Evolutionary conservation across 306 rosid species (phyloP).

Genomic region (Carpinus viminea): DNA sequence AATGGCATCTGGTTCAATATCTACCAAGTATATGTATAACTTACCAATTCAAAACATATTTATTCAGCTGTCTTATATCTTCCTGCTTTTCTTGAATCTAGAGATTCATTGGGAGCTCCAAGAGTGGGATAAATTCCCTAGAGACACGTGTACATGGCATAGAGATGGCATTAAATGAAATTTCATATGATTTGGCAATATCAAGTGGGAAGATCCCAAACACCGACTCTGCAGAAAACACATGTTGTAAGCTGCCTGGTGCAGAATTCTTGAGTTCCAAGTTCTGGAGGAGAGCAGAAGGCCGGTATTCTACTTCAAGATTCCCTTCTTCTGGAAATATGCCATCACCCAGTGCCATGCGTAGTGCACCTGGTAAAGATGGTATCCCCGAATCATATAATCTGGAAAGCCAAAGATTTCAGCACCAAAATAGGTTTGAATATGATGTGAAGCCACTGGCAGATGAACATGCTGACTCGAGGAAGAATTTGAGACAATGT

Average conservation of each 20-base stretch:
- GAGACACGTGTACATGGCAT: conserved; percentile 91
- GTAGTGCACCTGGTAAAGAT: conserved; percentile 40
- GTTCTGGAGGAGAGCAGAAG: conserved; percentile 85
- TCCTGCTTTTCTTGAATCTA: conserved; percentile 32
- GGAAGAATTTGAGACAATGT: conserved; percentile 34
- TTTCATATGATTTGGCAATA: conserved; percentile 79
- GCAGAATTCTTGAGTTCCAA: conserved; percentile 89
- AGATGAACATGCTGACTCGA: conserved; percentile 38
- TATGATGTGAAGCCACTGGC: conserved; percentile 39
- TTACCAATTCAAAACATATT: background rate
- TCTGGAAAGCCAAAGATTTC: conserved; percentile 48
- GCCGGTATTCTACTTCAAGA: conserved; percentile 58
- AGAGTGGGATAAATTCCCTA: conserved; percentile 77
- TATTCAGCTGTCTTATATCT: conserved; percentile 30
- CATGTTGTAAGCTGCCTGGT: conserved; percentile 92
- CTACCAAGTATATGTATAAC: no score
- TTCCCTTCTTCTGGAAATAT: conserved; percentile 49
- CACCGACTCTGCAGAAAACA: conserved; percentile 56
- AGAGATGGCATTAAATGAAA: conserved; percentile 87
- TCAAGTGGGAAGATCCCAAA: conserved; percentile 65
- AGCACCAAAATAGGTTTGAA: conserved; percentile 44
- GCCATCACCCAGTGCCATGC: conserved; percentile 39
- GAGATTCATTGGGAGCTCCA: conserved; percentile 97
- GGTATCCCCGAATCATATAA: conserved; percentile 35
- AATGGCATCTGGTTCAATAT: no score